phyloP scores from a whole-genome alignment of 768 basidiomycete species.

The Suillus sp. region DNA sequence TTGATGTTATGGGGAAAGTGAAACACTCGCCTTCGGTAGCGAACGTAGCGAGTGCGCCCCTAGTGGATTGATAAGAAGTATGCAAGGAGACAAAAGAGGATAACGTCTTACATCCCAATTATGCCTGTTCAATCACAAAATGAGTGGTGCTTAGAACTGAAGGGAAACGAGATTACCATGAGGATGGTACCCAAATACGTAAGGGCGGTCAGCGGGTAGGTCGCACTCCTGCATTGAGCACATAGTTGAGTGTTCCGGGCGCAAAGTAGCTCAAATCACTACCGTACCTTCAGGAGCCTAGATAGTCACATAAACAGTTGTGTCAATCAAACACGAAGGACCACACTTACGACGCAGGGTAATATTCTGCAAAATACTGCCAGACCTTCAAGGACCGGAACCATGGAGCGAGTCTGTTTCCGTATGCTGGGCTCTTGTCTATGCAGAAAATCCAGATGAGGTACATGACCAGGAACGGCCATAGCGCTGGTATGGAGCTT shows the following conservation, averaged over 20 bases:
- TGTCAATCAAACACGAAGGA: not conserved
- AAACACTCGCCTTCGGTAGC: constrained; percentile 78
- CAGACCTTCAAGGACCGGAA: constrained; percentile 71
- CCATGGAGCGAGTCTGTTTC: constrained; percentile 76
- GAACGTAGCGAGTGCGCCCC: constrained; percentile 96
- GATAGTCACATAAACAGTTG: not conserved
- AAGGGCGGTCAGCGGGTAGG: constrained; percentile 87
- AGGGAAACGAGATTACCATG: constrained; percentile 55
- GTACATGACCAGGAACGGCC: constrained; percentile 83
- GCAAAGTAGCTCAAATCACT: not conserved
- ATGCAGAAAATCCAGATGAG: constrained; percentile 74
- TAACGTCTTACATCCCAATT: constrained; percentile 84
- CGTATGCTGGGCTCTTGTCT: constrained; percentile 73
- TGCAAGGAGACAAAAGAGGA: not conserved
- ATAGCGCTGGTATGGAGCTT: constrained; percentile 86
- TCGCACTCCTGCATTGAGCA: constrained; percentile 63
- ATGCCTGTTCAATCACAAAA: constrained; percentile 60
- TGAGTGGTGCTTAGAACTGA: constrained; percentile 10
- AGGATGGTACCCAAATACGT: constrained; percentile 98
- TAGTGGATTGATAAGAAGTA: constrained; percentile 31
- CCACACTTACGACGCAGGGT: constrained; percentile 84
- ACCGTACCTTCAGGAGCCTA: constrained; percentile 54
- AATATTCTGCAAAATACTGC: constrained; percentile 91
- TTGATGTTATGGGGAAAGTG: constrained; percentile 4
- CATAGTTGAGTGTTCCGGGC: constrained; percentile 1